Conservation (phyloP, 768 basidiomycete species). For the Suillus luteus region DNA sequence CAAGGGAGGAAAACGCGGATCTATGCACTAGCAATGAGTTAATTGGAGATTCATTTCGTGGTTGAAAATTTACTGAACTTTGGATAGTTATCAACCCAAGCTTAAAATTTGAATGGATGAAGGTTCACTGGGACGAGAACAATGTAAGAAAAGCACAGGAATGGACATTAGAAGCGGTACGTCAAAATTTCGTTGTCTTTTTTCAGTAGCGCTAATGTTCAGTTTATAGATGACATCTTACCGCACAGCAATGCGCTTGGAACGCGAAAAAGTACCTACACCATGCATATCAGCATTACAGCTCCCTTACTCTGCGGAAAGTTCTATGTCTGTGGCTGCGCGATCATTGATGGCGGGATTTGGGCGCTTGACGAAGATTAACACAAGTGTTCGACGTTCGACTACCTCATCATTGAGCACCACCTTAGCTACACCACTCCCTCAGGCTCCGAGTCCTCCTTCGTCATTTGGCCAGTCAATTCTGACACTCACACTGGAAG, state of each 20-base stretch:
- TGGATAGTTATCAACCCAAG: too few relatives aligned
- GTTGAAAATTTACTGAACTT: too few relatives aligned
- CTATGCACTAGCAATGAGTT: too few relatives aligned
- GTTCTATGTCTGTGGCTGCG: background rate
- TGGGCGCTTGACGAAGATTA: background rate
- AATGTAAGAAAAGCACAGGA: conserved; percentile 9
- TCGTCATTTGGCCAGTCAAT: background rate
- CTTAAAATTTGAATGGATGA: too few relatives aligned
- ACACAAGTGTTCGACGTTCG: background rate
- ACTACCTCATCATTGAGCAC: background rate
- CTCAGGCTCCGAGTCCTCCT: too few relatives aligned
- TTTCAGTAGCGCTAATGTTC: background rate
- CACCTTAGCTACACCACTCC: background rate
- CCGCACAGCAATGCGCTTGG: background rate
- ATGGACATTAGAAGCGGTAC: conserved; percentile 1
- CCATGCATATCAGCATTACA: background rate
- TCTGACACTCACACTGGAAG: background rate
- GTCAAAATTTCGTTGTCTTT: conserved; percentile 1
- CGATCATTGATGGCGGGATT: background rate
- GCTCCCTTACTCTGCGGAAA: background rate
- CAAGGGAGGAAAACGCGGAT: too few relatives aligned
- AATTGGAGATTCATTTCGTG: too few relatives aligned
- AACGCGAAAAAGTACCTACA: background rate
- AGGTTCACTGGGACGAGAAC: background rate
- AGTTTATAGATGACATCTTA: background rate